phyloP scores from a whole-genome alignment of 345 rosid genomes.

The Leavenworthia alabamica region DNA sequence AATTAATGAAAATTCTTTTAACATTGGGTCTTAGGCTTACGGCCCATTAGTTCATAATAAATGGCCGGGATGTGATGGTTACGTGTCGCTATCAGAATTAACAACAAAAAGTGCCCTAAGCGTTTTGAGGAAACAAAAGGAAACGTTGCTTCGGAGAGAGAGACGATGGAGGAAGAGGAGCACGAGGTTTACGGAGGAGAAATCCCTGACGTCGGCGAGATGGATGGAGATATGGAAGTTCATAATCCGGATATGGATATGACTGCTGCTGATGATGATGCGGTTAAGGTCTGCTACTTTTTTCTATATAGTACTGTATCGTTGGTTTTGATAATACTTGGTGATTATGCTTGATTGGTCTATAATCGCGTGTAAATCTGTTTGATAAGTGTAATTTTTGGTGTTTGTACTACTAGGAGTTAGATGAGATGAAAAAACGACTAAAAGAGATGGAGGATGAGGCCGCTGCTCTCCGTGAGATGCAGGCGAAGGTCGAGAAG shows the following conservation, averaged over 20 bases:
- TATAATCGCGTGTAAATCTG: too few species aligned
- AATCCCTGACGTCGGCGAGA: conserved; percentile 71
- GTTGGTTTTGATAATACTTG: neutral
- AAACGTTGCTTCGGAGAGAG: conserved; percentile 23
- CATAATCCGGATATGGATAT: conserved; percentile 59
- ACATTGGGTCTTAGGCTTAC: neutral
- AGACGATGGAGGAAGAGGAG: conserved; percentile 80
- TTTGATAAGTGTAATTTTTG: neutral
- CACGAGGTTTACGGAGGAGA: conserved; percentile 97
- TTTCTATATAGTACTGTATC: neutral
- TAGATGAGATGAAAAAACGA: conserved; percentile 95
- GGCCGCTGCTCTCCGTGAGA: conserved; percentile 96
- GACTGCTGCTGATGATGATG: conserved; percentile 74
- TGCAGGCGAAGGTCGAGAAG: conserved; percentile 96
- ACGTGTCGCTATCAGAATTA: conserved; percentile 18
- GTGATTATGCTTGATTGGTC: neutral
- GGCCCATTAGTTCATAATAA: neutral
- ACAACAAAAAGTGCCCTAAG: conserved; percentile 16
- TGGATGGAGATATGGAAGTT: conserved; percentile 75
- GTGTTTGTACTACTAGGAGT: conserved; percentile 46
- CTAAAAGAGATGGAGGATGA: conserved; percentile 98
- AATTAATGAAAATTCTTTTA: neutral
- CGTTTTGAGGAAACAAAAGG: too few species aligned
- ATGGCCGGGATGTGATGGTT: neutral
- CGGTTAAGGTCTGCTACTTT: conserved; percentile 50